Base-by-base conservation (phyloP, 495 filamentous ascomycete genomes). In the Letharia lupina region DNA sequence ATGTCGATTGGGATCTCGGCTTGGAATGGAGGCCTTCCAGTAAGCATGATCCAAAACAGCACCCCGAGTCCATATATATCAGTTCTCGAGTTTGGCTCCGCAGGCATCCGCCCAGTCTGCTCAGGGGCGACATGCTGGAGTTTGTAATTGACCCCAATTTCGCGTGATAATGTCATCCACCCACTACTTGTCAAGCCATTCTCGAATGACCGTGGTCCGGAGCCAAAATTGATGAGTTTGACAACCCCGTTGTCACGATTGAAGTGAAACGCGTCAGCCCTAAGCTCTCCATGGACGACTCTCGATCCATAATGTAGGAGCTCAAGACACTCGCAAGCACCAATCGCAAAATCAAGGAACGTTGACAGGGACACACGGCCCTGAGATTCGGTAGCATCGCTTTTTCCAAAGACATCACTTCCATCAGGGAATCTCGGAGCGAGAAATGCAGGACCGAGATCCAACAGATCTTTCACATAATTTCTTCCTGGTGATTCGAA, bases 51-150 rank as follows among this genome's bases (percentile, higher is more conserved):
- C 87, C 89, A 96, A 72, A 96, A 93, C 8, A 96, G 74, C 62
- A 95, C 82, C 16, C 92, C 92, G 3, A 96, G 79, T 3, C 89
- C 90, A 73, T 96, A 96, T 44, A 96, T 92, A 75, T 96, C 92
- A 13, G 91, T 96, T 57, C 92, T 83, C 64, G 85, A 89, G 76
- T 96, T 91, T 1, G 92, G 92, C 70, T 94, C 91, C 23, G 88
- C 91, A 4, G 90, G 88, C 83, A 95, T 87, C 20, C 92, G 86
- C 35, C 92, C 92, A 18, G 91, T 96, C 79, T 96, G 91, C 70
- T 96, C 92, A 0, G 92, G 91, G 54, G 90, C 91, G 73, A 96
- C 91, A 71, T 87, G 95, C 65, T 91, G 85, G 31, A 96, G 78
- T 75, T 94, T 95, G 69, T 90, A 87, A 72, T 89, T 89, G 37